Evolutionary conservation across 805 yeast species (phyloP).

Genomic region (Komagataella pseudopastoris): DNA sequence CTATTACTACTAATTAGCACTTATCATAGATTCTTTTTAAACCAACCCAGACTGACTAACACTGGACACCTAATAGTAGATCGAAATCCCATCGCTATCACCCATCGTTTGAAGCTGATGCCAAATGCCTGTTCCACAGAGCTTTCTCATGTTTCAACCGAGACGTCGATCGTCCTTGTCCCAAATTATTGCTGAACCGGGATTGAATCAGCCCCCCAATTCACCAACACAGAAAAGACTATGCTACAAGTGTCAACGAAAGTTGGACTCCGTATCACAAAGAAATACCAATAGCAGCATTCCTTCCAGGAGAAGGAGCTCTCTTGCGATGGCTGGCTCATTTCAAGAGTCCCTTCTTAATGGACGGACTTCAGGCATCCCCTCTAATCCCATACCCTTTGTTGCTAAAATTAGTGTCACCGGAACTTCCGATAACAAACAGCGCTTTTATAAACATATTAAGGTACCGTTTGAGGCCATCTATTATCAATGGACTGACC

Average conservation of each 20-base stretch:
- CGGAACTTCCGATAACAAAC: background rate
- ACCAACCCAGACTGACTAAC: background rate
- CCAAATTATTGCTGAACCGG: constrained; percentile 2
- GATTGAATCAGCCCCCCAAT: background rate
- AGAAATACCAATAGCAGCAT: background rate
- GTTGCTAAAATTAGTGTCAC: constrained; percentile 12
- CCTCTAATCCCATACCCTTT: constrained; percentile 12
- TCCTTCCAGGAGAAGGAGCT: background rate
- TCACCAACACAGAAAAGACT: background rate
- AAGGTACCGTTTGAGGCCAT: constrained; percentile 12
- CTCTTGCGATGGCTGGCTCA: constrained; percentile 3
- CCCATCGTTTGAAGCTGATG: too few relatives aligned
- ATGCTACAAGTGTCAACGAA: background rate
- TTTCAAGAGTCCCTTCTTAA: constrained; percentile 11
- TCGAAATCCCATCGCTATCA: background rate
- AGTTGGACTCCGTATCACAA: background rate
- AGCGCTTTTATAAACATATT: constrained; percentile 4
- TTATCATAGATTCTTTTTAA: background rate
- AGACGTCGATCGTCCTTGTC: constrained; percentile 13
- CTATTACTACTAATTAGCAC: background rate
- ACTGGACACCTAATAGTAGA: background rate
- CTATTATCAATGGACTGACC: constrained; percentile 9
- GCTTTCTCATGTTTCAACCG: constrained; percentile 3
- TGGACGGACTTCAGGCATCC: constrained; percentile 9
- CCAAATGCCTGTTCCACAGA: background rate